Base-by-base conservation (phyloP, 2,329 filamentous ascomycete species). In the Camptophora hylomeconis region DNA sequence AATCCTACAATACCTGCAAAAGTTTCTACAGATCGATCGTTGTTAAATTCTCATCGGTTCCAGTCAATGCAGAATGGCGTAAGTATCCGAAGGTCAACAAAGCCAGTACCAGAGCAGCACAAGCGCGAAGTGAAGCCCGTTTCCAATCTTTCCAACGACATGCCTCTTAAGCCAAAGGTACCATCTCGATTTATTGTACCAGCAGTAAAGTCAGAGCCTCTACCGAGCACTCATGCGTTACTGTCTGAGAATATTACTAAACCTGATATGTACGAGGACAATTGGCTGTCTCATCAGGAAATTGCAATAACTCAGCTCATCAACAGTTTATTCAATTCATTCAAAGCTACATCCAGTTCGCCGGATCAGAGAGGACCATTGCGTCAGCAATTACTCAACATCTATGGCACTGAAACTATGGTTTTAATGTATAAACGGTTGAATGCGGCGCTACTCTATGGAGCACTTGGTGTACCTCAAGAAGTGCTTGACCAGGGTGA, bases 201-300 rank as follows among this genome's bases (percentile, higher is more conserved):
- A 2, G 18, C 26, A 10, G 18, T 41, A n/a, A 28, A 33, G 26
- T 9, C 23, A 10, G 25, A 30, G 15, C 32, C 32, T 5, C 24
- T 51, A 6, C 37, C 48, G 18, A 32, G 44, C 7, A 52, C 58
- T 26, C 72, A 69, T 42, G 65, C 67, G 2, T 48, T 72, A 3
- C 50, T 75, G 3, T 42, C 49, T 1, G 67, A 74, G 35, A 60
- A 72, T 39, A 54, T 75, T 15, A 51, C 55, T 2, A 62, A 64
- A 26, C 60, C 69, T n/a, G 58, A 65, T 30, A 55, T 76, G 38
- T 75, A 75, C 45, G 70, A 75, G 42, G 69, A 75, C 24, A 58
- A 65, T 32, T 76, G 72, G 71, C 62, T 76, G 20, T 58, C 56
- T 8, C 65, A 75, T 36, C 71, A 76, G 43, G 72, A 76, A 44